These are phyloP conservation scores for Phytopythium helicoides DNA, from an alignment of 352 stramenopile species.

Conservation along the genomic window DNA sequence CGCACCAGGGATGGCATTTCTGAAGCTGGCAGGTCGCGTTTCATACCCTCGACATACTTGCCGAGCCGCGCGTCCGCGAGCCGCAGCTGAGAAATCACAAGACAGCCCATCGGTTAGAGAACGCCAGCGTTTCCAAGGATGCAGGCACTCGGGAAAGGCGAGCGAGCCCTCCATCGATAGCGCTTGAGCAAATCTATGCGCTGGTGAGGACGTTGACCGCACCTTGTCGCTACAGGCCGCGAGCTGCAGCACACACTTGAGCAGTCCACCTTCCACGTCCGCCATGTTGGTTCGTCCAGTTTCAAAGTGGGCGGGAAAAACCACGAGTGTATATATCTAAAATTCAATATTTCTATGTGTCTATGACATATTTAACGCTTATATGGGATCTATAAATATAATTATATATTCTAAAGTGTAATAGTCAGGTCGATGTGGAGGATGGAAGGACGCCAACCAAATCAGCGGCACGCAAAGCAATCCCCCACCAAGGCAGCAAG, in stretches of 20 bases:
- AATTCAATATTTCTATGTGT: too few relatives aligned
- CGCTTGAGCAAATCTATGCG: neutral
- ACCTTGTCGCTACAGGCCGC: slow-evolving; percentile 76
- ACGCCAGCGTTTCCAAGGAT: neutral
- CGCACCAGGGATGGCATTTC: slow-evolving; percentile 46
- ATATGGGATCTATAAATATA: neutral
- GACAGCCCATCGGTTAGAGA: neutral
- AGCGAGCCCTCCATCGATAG: too few relatives aligned
- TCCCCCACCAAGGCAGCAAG: neutral
- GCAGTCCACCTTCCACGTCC: slow-evolving; percentile 53
- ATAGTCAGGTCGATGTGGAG: too few relatives aligned
- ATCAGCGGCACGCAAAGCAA: neutral
- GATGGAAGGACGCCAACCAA: slow-evolving; percentile 2
- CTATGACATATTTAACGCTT: neutral
- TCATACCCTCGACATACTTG: slow-evolving; percentile 35
- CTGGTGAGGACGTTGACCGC: neutral
- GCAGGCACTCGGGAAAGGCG: neutral
- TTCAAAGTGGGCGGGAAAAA: slow-evolving; percentile 8
- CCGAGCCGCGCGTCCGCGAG: slow-evolving; percentile 47
- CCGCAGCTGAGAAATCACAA: slow-evolving; percentile 33
- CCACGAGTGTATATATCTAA: too few relatives aligned
- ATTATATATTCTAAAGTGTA: too few relatives aligned
- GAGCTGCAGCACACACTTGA: slow-evolving; percentile 77
- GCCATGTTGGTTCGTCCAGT: slow-evolving; percentile 31
- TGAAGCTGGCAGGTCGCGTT: slow-evolving; percentile 32